Evolutionary conservation across 2,329 filamentous ascomycete genomes (phyloP), one percentile per base, ranked within the genome.

Genomic region (Fusarium sp.): DNA sequence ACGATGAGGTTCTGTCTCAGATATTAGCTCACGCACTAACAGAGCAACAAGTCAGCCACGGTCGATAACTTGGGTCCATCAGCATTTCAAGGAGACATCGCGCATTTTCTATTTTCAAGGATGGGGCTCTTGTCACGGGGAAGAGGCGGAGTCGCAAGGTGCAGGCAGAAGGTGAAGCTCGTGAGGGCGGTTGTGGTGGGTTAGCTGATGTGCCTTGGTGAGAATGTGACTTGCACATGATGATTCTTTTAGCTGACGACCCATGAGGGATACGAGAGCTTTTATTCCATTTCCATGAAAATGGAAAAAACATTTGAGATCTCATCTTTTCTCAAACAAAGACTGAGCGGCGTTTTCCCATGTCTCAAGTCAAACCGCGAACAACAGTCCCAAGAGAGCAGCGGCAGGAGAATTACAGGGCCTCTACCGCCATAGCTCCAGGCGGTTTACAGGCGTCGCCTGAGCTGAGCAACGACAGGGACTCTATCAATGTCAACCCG

Each of bases 401-500:
- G 50, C 66, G 73, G 34, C 70, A 50, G 64, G 67, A 71, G 37
- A 73, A 34, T 52, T 76, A 68, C 41, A 67, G 64, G 37, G 41
- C 48, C 34, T 50, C 48, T 43, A 45, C 43, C 52, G 58, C 35
- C 66, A 81, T 81, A 78, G 60, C 72, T 52, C n/a, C 60, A 60
- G 70, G 66, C 23, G 70, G 41, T 23, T 61, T 59, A 8, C 56
- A 30, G 48, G 48, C 48, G 56, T 68, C 73, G 11, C 59, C 70
- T 23, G 66, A 74, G 43, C 58, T 71, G 25, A 65, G 60, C 50
- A 72, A 75, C 48, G 78, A 80, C 45, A 68, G 64, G 10, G 79
- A 80, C 64, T 80, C 79, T 8, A 59, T 79, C 67, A 73, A 66
- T 9, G 79, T 79, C 64, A 80, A 80, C 5, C 77, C 78, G 43